Evolutionary conservation across 352 stramenopile species (phyloP).

Genomic region (Thraustotheca clavata): DNA sequence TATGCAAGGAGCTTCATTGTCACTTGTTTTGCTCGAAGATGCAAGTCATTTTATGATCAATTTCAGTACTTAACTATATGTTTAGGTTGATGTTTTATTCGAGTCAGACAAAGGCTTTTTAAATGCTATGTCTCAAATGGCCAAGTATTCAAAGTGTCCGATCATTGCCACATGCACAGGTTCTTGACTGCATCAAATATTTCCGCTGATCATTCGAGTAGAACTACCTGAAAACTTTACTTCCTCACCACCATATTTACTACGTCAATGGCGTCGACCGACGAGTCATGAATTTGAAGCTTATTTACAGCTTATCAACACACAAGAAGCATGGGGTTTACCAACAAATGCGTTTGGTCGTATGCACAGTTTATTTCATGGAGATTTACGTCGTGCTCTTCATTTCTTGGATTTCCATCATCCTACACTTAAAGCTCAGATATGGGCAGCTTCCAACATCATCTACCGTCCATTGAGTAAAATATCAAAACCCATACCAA

Average conservation of each 20-base stretch:
- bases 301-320: constrained; percentile 54
- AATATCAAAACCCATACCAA: not conserved
- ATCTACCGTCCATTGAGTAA: not conserved
- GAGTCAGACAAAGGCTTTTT: constrained; percentile 77
- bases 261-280: constrained; percentile 33
- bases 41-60: constrained; percentile 24
- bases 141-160: constrained; percentile 69
- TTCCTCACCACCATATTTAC: constrained; percentile 34
- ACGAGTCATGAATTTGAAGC: constrained; percentile 46
- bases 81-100: constrained; percentile 60
- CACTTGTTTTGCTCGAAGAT: constrained; percentile 80
- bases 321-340: constrained; percentile 41
- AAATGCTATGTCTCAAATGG: constrained; percentile 57
- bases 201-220: not conserved
- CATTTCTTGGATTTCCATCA: constrained; percentile 44
- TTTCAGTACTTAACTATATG: not conserved
- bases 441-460: not conserved
- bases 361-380: constrained; percentile 46
- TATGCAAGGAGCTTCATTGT: constrained; percentile 36
- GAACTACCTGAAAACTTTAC: constrained; percentile 56
- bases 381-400: constrained; percentile 57
- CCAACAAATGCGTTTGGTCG: constrained; percentile 27
- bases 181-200: not conserved
- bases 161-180: constrained; percentile 58
- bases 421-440: not conserved